Conservation (phyloP, 2,329 filamentous ascomycete species). For the Apiospora aurea region DNA sequence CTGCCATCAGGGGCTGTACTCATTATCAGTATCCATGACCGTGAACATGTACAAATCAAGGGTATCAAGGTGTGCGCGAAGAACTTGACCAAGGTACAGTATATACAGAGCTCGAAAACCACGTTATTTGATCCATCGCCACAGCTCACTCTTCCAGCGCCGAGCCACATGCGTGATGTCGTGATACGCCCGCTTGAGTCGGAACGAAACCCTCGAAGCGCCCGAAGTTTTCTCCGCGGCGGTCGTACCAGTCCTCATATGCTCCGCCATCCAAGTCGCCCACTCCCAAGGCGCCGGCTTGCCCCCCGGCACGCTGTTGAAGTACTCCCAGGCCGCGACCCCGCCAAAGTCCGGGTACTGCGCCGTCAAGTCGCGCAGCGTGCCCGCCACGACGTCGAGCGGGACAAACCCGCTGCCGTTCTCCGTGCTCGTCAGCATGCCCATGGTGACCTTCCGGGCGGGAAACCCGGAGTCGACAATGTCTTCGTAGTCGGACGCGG, state of each 20-base stretch:
- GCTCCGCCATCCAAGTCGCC: slow-evolving; percentile 68
- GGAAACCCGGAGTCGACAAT: slow-evolving; percentile 66
- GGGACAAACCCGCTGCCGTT: slow-evolving; percentile 74
- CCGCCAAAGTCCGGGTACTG: slow-evolving; percentile 74
- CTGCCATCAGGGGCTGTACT: neutral
- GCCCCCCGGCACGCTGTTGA: slow-evolving; percentile 72
- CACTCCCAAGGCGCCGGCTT: slow-evolving; percentile 72
- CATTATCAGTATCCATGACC: neutral
- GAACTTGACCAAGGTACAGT: neutral
- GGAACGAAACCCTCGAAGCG: neutral
- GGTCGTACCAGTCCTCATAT: slow-evolving; percentile 34
- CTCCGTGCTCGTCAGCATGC: slow-evolving; percentile 75
- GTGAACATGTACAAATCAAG: neutral
- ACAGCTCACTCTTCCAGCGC: slow-evolving; percentile 23
- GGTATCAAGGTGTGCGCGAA: neutral
- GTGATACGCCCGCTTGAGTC: slow-evolving; percentile 20
- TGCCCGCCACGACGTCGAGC: slow-evolving; percentile 62
- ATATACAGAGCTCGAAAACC: neutral
- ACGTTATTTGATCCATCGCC: slow-evolving; percentile 23
- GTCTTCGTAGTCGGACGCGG: slow-evolving; percentile 54
- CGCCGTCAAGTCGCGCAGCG: slow-evolving; percentile 62
- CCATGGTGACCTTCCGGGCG: slow-evolving; percentile 73
- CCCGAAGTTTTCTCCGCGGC: slow-evolving; percentile 1
- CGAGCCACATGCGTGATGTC: slow-evolving; percentile 25
- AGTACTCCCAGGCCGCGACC: slow-evolving; percentile 89